Conservation (phyloP, 257 asterid genomes). For the Coffea canephora region DNA sequence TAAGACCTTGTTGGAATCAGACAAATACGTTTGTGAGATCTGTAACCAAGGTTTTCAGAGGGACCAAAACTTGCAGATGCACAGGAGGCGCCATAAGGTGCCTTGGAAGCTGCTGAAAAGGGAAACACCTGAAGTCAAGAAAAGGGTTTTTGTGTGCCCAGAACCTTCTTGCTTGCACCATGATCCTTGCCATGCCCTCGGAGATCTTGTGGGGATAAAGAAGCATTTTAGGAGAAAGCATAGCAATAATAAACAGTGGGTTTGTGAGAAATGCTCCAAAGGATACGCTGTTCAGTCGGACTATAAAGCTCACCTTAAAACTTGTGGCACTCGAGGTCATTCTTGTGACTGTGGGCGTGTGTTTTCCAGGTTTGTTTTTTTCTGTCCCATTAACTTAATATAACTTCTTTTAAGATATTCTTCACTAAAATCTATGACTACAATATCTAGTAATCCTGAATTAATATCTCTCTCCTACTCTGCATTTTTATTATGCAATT, state of each 20-base stretch:
- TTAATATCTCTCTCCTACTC: background rate
- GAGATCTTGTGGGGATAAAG: constrained; percentile 55
- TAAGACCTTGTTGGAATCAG: constrained; percentile 75
- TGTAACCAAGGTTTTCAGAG: constrained; percentile 92
- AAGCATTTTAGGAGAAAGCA: constrained; percentile 50
- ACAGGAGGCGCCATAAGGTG: constrained; percentile 76
- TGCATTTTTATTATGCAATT: background rate
- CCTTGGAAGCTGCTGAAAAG: constrained; percentile 93
- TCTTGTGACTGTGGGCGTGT: constrained; percentile 59
- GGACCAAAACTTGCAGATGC: constrained; percentile 96
- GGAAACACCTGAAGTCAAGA: constrained; percentile 43
- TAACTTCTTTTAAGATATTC: background rate
- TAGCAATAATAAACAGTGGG: constrained; percentile 53
- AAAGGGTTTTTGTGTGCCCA: constrained; percentile 52
- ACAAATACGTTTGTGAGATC: constrained; percentile 91
- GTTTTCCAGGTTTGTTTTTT: constrained; percentile 36
- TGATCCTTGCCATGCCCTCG: constrained; percentile 52
- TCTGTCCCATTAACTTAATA: background rate
- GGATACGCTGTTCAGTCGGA: constrained; percentile 58
- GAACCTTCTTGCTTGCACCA: constrained; percentile 51
- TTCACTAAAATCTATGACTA: constrained; percentile 10
- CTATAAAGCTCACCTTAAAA: constrained; percentile 55
- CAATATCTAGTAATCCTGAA: background rate
- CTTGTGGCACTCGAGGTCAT: constrained; percentile 57
- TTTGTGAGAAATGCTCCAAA: constrained; percentile 50